phyloP scores from a whole-genome alignment of 495 filamentous ascomycete genomes.

The Pseudomonodictys pantanalensis region DNA sequence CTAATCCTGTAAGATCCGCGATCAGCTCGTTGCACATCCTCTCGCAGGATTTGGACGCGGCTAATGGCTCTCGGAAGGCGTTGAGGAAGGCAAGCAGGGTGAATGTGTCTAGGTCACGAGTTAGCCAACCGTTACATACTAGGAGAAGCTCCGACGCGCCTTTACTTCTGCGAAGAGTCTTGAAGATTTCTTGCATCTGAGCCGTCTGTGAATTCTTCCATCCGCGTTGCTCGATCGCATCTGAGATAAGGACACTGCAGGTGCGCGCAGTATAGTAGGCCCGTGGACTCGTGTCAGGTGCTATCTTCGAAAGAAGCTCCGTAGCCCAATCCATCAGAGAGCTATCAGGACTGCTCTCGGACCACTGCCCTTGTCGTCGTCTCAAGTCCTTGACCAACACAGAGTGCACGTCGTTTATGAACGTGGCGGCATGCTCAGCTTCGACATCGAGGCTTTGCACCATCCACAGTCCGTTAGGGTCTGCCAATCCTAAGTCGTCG shows the following conservation, averaged over 20 bases:
- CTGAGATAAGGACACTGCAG: constrained; percentile 28
- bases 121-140: constrained; percentile 10
- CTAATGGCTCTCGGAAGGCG: constrained; percentile 52
- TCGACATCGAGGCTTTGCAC: constrained; percentile 50
- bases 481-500: constrained; percentile 60
- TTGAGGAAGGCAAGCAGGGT: constrained; percentile 51
- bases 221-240: constrained; percentile 34
- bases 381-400: constrained; percentile 52
- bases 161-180: constrained; percentile 17
- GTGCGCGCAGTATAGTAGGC: constrained; percentile 39
- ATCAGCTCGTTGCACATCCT: constrained; percentile 58
- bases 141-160: neutral
- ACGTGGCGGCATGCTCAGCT: constrained; percentile 58
- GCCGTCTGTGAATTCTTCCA: constrained; percentile 14
- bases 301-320: constrained; percentile 20
- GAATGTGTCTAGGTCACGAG: constrained; percentile 43
- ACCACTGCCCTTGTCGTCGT: constrained; percentile 12
- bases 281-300: constrained; percentile 15
- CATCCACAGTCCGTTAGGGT: constrained; percentile 56
- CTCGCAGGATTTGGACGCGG: constrained; percentile 35
- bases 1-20: constrained; percentile 56
- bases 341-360: neutral
- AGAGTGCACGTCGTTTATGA: constrained; percentile 56
- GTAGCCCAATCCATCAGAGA: constrained; percentile 26
- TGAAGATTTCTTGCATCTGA: constrained; percentile 17